Evolutionary conservation across 441 rosid genomes (phyloP).

Genomic region (Dalechampia spathulata): DNA sequence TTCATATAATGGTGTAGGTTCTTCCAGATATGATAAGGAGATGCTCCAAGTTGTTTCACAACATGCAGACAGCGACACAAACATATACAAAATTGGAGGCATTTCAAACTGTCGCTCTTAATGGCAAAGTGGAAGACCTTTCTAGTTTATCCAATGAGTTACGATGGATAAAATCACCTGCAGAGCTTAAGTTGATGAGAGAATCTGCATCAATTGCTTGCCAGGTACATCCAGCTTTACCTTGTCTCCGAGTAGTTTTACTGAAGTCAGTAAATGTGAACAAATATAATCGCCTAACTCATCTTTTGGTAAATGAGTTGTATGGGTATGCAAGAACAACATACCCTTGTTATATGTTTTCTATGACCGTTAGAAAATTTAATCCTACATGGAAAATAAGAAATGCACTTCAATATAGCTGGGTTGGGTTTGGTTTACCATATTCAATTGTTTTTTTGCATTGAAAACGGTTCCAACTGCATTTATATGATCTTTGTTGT

Average conservation of each 20-base stretch:
- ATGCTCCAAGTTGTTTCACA: conserved; percentile 75
- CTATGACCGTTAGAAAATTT: no score
- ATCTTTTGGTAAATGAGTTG: no score
- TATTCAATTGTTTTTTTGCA: no score
- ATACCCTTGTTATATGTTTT: no score
- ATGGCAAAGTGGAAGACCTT: conserved; percentile 55
- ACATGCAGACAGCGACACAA: conserved; percentile 53
- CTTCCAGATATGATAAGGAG: conserved; percentile 73
- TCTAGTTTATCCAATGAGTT: conserved; percentile 59
- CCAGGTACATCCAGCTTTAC: conserved; percentile 53
- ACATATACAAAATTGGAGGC: conserved; percentile 57
- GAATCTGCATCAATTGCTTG: conserved; percentile 95
- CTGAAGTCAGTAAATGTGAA: not conserved
- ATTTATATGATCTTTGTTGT: no score
- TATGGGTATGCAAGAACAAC: not conserved
- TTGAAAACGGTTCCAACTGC: no score
- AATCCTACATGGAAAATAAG: no score
- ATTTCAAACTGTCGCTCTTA: conserved; percentile 40
- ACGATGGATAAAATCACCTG: conserved; percentile 79
- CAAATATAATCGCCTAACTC: not conserved
- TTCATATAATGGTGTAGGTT: conserved; percentile 40
- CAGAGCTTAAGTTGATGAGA: conserved; percentile 84
- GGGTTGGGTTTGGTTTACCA: no score
- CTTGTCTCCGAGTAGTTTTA: not conserved
- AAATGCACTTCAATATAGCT: no score